Conservation (phyloP, 305 asterid genomes). For the Fraxinus velutina region DNA sequence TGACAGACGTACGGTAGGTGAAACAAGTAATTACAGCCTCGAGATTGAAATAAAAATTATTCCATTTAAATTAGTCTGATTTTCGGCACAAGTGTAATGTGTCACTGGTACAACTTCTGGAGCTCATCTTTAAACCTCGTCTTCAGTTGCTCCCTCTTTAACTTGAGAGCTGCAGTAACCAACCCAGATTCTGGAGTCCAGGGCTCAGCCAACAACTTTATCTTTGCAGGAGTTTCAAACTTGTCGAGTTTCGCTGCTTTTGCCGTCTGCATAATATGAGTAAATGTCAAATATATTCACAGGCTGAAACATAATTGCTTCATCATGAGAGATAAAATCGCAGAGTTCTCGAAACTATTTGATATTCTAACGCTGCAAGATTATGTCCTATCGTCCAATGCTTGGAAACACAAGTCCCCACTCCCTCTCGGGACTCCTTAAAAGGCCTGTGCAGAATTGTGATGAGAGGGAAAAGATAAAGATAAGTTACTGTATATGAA, state of each 20-base stretch:
- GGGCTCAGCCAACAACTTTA: constrained; percentile 65
- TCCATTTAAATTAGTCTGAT: not conserved
- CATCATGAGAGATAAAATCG: not conserved
- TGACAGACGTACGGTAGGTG: not conserved
- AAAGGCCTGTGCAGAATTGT: not conserved
- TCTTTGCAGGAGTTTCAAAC: constrained; percentile 78
- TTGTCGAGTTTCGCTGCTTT: constrained; percentile 69
- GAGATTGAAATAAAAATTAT: not conserved
- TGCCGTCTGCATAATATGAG: constrained; percentile 46
- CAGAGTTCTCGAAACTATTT: not conserved
- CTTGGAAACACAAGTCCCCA: not conserved
- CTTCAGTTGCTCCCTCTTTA: constrained; percentile 82
- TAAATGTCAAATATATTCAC: not conserved
- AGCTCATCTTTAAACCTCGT: constrained; percentile 62
- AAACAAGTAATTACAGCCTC: not conserved
- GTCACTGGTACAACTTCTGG: constrained; percentile 51
- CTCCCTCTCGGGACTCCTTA: not conserved
- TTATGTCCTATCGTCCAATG: not conserved
- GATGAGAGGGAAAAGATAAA: not conserved
- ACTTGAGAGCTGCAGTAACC: constrained; percentile 83
- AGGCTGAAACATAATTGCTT: not conserved
- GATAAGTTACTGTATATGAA: not conserved
- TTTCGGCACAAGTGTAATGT: not conserved
- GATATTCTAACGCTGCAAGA: not conserved
- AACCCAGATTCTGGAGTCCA: constrained; percentile 96